These are phyloP conservation scores for Jimgerdemannia flammicorona DNA, from an alignment of 192 early-diverging fungal species.

Conservation along the genomic window DNA sequence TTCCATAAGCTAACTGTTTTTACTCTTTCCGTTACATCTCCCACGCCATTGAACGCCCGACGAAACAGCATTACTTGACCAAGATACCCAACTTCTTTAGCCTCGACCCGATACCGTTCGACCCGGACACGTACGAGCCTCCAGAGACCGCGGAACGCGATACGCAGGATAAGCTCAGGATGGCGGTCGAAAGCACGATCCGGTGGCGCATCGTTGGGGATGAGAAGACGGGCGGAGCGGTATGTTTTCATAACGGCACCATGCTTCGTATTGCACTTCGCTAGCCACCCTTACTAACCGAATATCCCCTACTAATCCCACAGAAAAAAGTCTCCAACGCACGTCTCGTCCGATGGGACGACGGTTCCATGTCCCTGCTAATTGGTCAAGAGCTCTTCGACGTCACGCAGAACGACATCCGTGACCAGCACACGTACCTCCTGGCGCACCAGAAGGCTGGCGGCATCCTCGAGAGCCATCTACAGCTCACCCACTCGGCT, in stretches of 20 bases:
- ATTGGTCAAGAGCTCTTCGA: slow-evolving; percentile 76
- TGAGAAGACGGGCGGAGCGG: slow-evolving; percentile 25
- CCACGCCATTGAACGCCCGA: not conserved
- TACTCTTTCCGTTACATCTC: not conserved
- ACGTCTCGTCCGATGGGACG: slow-evolving; percentile 74
- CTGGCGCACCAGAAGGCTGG: slow-evolving; percentile 47
- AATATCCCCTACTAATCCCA: not conserved
- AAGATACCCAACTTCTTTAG: slow-evolving; percentile 68
- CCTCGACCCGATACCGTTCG: slow-evolving; percentile 62
- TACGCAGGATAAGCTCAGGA: slow-evolving; percentile 36
- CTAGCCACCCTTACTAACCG: not conserved
- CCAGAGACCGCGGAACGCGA: slow-evolving; percentile 34
- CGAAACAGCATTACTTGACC: slow-evolving; percentile 34
- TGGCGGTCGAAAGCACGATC: slow-evolving; percentile 66
- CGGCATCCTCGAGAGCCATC: slow-evolving; percentile 64
- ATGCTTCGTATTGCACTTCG: not conserved
- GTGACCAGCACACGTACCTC: slow-evolving; percentile 53
- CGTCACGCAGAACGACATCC: slow-evolving; percentile 46
- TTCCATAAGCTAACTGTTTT: not conserved
- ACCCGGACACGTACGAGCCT: slow-evolving; percentile 44
- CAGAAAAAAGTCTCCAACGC: slow-evolving; percentile 68
- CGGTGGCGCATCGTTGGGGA: slow-evolving; percentile 63
- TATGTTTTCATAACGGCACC: slow-evolving; percentile 4
- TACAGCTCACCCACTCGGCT: slow-evolving; percentile 54
- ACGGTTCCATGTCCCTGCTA: slow-evolving; percentile 67